Percentiles rank a stretch among this genome's conserved stretches.
These are phyloP conservation scores for Pythium brassicae DNA, from an alignment of 352 stramenopile genomes.

Conservation along the genomic window DNA sequence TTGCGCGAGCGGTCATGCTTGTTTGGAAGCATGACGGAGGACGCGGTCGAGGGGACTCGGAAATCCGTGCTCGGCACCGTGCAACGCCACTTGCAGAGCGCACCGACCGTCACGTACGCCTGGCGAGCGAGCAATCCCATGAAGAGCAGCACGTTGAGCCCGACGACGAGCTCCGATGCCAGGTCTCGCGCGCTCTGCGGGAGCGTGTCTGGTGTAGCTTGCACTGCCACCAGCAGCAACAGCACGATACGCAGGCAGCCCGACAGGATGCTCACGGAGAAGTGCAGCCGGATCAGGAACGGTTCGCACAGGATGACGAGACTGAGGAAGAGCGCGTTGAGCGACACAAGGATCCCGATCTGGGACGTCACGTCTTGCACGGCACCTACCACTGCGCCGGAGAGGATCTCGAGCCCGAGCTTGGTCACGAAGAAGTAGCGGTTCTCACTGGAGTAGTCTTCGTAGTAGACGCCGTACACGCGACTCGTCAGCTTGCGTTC, in stretches of 20 bases:
- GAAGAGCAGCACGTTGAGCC: constrained; percentile 35
- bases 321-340: constrained; percentile 36
- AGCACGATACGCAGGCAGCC: constrained; percentile 42
- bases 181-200: constrained; percentile 38
- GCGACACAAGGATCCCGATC: constrained; percentile 31
- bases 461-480: constrained; percentile 45
- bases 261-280: constrained; percentile 26
- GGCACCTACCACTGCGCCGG: constrained; percentile 29
- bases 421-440: constrained; percentile 48
- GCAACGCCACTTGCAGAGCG: constrained; percentile 17
- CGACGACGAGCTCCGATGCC: constrained; percentile 35
- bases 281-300: constrained; percentile 38
- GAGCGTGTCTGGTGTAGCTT: constrained; percentile 26
- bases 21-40: not conserved
- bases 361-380: constrained; percentile 31
- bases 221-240: constrained; percentile 37
- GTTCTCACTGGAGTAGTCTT: constrained; percentile 43
- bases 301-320: constrained; percentile 33
- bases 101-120: constrained; percentile 23
- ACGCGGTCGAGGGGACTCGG: not conserved
- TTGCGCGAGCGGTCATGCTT: no score
- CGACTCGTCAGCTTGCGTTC: constrained; percentile 39
- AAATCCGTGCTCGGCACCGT: not conserved
- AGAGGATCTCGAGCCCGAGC: constrained; percentile 37
- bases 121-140: constrained; percentile 35